These are phyloP conservation scores for Aspergillus wentii DNA, from an alignment of 495 filamentous ascomycete genomes.

Conservation along the genomic window DNA sequence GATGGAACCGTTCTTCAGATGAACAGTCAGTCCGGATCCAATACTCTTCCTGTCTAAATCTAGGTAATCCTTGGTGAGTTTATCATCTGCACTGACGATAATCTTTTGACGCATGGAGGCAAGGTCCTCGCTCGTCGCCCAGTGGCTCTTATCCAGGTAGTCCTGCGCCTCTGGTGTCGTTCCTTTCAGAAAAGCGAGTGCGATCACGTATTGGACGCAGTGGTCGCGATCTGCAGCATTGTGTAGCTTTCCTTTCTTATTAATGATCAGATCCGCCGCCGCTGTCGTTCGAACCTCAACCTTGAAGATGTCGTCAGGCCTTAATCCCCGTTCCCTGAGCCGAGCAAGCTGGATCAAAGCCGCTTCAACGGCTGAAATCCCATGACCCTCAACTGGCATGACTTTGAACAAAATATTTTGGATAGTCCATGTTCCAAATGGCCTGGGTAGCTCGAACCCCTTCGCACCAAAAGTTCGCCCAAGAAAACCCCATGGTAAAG, in stretches of 20 bases:
- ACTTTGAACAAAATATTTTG: slow-evolving; percentile 35
- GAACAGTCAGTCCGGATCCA: slow-evolving; percentile 20
- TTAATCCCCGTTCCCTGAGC: slow-evolving; percentile 7
- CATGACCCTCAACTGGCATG: slow-evolving; percentile 35
- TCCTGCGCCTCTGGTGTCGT: slow-evolving; percentile 25
- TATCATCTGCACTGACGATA: slow-evolving; percentile 20
- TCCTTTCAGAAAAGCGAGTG: slow-evolving; percentile 34
- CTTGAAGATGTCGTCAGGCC: slow-evolving; percentile 16
- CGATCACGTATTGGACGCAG: slow-evolving; percentile 37
- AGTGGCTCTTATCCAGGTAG: slow-evolving; percentile 32
- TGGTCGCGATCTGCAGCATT: slow-evolving; percentile 45
- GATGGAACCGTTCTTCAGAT: slow-evolving; percentile 25
- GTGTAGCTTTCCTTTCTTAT: slow-evolving; percentile 27
- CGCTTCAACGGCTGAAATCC: slow-evolving; percentile 32
- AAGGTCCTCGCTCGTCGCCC: slow-evolving; percentile 19
- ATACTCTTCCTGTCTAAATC: slow-evolving; percentile 22
- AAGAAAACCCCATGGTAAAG: slow-evolving; percentile 33
- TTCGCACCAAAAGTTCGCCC: slow-evolving; percentile 17
- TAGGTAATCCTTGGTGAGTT: slow-evolving; percentile 31
- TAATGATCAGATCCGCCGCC: slow-evolving; percentile 34
- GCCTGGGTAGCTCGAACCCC: slow-evolving; percentile 18
- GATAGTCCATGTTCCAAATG: slow-evolving; percentile 28
- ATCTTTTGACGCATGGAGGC: slow-evolving; percentile 25
- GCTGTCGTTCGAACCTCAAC: slow-evolving; percentile 28
- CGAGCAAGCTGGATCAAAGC: slow-evolving; percentile 16